Base-by-base conservation (phyloP, 495 filamentous ascomycete species). In the Poronia punctata region DNA sequence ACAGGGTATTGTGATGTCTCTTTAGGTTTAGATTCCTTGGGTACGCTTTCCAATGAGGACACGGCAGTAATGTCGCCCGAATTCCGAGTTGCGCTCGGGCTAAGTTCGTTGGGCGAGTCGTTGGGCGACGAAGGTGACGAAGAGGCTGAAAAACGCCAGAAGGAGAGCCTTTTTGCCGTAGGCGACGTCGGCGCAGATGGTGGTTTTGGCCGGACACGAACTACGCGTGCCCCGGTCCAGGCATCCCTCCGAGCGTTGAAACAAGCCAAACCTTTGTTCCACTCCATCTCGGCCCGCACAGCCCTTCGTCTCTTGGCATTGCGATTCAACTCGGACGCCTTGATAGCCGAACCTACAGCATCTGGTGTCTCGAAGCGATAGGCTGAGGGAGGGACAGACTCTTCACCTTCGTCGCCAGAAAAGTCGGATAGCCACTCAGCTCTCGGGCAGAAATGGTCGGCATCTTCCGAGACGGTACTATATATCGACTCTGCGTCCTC, bases 251-350 rank as follows among this genome's bases (percentile, higher is more conserved):
- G 68, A 23, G 75, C 75, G 31, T 78, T 68, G 65, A 83, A 98
- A 48, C 78, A 80, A 31, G 77, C 70, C 27, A 98, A 56, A 0
- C 92, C 92, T 15, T 76, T 66, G 46, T 96, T 97, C 84, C 84
- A 93, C 12, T 60, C 55, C 72, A 85, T 77, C 55, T 97, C 90
- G 23, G 83, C 82, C 36, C 83, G 72, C 38, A 84, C 56, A 7
- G 65, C 71, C 46, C 74, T 68, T 46, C 84, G 68, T 44, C 78
- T 75, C 38, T 72, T 67, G 30, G 80, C 77, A 25, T 76, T 69
- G 39, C 75, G 67, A 15, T 59, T 54, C 19, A 67, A 38, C 8
- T 55, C 56, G 0, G 60, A 57, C 22, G 45, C 60, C 39, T 64
- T 56, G 4, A 68, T 62, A 22, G 59, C 62, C 2, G 54, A 57